These are phyloP conservation scores for Pleurotus pulmonarius DNA, from an alignment of 768 basidiomycete species.

Conservation along the genomic window DNA sequence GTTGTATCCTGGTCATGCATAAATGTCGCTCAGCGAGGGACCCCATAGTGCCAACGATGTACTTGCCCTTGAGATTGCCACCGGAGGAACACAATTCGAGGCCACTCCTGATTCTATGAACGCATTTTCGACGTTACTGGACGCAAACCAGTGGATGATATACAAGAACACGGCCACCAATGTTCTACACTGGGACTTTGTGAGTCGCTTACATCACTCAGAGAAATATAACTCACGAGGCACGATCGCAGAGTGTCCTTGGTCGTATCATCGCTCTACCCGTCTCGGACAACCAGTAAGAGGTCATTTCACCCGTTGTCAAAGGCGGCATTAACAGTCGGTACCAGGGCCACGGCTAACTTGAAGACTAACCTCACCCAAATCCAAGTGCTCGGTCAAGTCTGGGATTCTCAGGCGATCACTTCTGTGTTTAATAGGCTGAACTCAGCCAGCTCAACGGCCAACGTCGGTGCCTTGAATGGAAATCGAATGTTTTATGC, in stretches of 20 bases:
- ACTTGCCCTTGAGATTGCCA: conserved; percentile 41
- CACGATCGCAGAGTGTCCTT: conserved; percentile 6
- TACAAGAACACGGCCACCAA: conserved; percentile 35
- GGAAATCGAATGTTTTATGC: conserved; percentile 45
- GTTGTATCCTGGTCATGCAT: background rate
- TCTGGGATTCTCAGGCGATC: conserved; percentile 32
- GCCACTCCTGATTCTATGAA: conserved; percentile 10
- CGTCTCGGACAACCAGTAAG: conserved; percentile 21
- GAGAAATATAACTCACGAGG: background rate
- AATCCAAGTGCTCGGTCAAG: conserved; percentile 31
- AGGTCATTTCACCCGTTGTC: background rate
- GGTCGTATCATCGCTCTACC: conserved; percentile 31
- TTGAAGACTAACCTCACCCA: conserved; percentile 39
- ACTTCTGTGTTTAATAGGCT: conserved; percentile 22
- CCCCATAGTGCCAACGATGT: conserved; percentile 38
- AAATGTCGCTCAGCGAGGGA: too few relatives aligned
- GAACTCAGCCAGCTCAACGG: conserved; percentile 19
- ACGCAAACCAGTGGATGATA: conserved; percentile 50
- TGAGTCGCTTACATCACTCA: conserved; percentile 19
- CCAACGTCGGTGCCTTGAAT: conserved; percentile 33
- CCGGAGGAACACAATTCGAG: conserved; percentile 40
- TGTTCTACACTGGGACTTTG: conserved; percentile 47
- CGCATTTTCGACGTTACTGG: conserved; percentile 41
- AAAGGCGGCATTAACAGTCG: too few relatives aligned
- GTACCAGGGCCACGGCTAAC: conserved; percentile 31